phyloP scores from a whole-genome alignment of 202 grass and related monocot genomes.

The Cymbopogon flexuosus region DNA sequence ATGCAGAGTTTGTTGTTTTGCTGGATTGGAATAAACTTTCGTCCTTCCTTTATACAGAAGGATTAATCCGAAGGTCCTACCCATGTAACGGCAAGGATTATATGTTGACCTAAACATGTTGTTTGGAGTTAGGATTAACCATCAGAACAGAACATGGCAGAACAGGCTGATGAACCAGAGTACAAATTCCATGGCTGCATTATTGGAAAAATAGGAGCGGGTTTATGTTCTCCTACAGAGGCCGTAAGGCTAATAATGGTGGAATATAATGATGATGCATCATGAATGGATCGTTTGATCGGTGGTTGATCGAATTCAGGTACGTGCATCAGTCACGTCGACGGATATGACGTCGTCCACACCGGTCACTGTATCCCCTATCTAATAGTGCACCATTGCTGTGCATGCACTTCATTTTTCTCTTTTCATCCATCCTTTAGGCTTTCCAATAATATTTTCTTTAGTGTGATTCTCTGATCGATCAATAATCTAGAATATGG shows the following conservation, averaged over 20 bases:
- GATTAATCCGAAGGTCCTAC: not conserved
- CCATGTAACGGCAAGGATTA: too few species aligned
- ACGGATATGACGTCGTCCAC: not conserved
- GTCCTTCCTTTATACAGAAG: too few species aligned
- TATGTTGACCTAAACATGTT: too few species aligned
- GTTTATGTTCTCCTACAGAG: too few species aligned
- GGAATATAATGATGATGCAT: not conserved
- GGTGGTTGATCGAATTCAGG: too few species aligned
- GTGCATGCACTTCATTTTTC: not conserved
- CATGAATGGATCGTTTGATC: not conserved
- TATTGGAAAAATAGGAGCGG: too few species aligned
- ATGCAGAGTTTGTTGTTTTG: not conserved
- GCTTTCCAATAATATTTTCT: not conserved
- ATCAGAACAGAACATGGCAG: too few species aligned
- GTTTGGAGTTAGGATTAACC: too few species aligned
- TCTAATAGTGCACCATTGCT: conserved; percentile 10
- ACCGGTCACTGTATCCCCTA: not conserved
- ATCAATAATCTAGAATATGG: not conserved
- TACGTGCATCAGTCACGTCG: not conserved
- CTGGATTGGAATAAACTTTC: not conserved
- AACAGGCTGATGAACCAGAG: too few species aligned
- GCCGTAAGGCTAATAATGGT: too few species aligned
- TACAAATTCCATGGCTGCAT: too few species aligned
- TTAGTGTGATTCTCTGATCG: not conserved
- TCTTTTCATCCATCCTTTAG: not conserved